Conservation (phyloP, 306 rosid species). For the Notholithocarpus densiflorus region DNA sequence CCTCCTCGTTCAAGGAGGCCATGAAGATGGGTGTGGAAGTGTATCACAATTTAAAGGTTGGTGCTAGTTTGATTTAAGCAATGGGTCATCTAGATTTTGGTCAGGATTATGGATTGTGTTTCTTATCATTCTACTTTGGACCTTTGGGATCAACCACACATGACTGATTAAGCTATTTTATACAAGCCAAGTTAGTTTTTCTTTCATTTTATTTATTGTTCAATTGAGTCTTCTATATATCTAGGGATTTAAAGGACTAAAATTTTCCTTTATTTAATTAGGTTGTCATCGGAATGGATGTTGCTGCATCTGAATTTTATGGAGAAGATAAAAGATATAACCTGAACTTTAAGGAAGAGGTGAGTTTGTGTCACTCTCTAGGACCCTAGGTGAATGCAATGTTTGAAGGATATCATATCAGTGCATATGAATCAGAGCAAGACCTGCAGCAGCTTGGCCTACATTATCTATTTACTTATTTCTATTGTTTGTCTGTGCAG, state of each 20-base stretch:
- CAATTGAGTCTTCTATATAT: constrained; percentile 7
- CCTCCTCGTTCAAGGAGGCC: constrained; percentile 94
- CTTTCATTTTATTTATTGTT: neutral
- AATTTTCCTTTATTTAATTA: constrained; percentile 17
- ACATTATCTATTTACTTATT: neutral
- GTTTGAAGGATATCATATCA: too few species aligned
- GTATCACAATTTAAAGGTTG: constrained; percentile 94
- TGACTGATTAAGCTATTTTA: constrained; percentile 16
- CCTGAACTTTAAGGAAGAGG: constrained; percentile 98
- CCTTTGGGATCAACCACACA: constrained; percentile 11
- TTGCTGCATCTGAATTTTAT: constrained; percentile 96
- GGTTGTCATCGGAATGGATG: constrained; percentile 99
- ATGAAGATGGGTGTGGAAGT: constrained; percentile 99
- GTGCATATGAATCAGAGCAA: too few species aligned
- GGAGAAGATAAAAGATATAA: constrained; percentile 71
- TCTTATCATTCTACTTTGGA: neutral
- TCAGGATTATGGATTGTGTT: neutral
- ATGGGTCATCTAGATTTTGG: neutral
- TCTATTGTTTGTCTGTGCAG: constrained; percentile 38
- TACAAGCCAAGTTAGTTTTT: constrained; percentile 72
- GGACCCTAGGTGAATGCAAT: too few species aligned
- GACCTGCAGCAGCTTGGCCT: too few species aligned
- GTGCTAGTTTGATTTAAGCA: neutral
- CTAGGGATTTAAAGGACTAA: constrained; percentile 8
- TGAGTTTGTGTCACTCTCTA: constrained; percentile 21